These are phyloP conservation scores for Suillus brevipes DNA, from an alignment of 768 basidiomycete species.

Conservation along the genomic window DNA sequence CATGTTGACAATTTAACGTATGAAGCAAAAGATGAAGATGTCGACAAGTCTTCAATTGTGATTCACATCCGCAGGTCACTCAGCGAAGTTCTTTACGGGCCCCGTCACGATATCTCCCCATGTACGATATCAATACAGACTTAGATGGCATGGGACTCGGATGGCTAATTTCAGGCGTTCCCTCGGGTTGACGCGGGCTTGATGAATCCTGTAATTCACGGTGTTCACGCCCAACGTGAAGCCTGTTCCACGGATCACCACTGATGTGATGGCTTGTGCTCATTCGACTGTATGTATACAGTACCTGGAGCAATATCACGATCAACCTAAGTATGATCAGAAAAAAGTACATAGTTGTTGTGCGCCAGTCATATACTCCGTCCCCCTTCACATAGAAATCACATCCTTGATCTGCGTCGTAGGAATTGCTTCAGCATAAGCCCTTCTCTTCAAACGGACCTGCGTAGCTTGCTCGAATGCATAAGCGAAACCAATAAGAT, in stretches of 20 bases:
- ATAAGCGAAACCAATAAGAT: constrained; percentile 57
- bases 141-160: neutral
- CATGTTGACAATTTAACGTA: neutral
- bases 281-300: neutral
- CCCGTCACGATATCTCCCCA: neutral
- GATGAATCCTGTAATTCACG: neutral
- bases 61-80: neutral
- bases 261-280: neutral
- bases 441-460: constrained; percentile 46
- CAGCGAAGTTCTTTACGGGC: neutral
- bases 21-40: neutral
- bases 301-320: neutral
- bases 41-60: neutral
- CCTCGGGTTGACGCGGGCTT: neutral
- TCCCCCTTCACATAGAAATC: constrained; percentile 16
- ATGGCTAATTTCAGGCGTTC: neutral
- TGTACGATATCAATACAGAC: neutral
- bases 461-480: constrained; percentile 69
- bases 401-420: constrained; percentile 48
- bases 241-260: neutral
- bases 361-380: neutral
- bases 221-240: neutral
- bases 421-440: constrained; percentile 54
- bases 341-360: neutral
- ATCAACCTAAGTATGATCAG: neutral